phyloP scores from a whole-genome alignment of 1,139 yeast genomes.

The Geotrichum candidum region DNA sequence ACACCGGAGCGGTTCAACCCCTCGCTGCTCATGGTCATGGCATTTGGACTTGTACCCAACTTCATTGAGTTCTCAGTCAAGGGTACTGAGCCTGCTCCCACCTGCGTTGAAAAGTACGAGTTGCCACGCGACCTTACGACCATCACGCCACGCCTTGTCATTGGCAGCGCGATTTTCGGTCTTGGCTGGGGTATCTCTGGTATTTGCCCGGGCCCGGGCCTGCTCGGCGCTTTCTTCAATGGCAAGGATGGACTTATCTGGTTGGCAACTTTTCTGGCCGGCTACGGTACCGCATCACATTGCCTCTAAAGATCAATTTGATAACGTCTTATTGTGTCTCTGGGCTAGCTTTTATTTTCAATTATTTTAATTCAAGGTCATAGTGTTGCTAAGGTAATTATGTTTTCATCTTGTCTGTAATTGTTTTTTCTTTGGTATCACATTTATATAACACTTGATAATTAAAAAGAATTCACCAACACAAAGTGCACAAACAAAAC shows the following conservation, averaged over 20 bases:
- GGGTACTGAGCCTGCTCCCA: constrained; percentile 23
- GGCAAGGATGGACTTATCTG: constrained; percentile 25
- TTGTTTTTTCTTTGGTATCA: too few relatives aligned
- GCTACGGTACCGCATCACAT: constrained; percentile 10
- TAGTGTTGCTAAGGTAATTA: too few relatives aligned
- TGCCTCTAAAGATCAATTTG: neutral
- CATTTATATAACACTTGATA: too few relatives aligned
- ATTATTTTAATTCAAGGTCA: too few relatives aligned
- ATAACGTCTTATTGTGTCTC: too few relatives aligned
- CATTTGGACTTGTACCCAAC: constrained; percentile 43
- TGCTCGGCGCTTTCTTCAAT: constrained; percentile 26
- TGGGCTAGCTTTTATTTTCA: too few relatives aligned
- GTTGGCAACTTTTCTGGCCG: constrained; percentile 22
- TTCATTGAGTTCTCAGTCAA: constrained; percentile 22
- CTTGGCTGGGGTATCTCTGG: constrained; percentile 46
- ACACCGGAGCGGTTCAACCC: constrained; percentile 40
- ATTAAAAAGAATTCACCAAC: too few relatives aligned
- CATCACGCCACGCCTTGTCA: constrained; percentile 28
- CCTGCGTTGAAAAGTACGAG: constrained; percentile 1
- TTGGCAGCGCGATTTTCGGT: constrained; percentile 42
- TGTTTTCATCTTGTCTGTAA: too few relatives aligned
- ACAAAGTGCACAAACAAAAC: too few relatives aligned
- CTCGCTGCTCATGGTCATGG: constrained; percentile 39
- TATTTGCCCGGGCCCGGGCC: constrained; percentile 46
- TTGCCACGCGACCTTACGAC: constrained; percentile 26